phyloP scores from a whole-genome alignment of 139 green algal species.

The Zygnema circumcarinatum region DNA sequence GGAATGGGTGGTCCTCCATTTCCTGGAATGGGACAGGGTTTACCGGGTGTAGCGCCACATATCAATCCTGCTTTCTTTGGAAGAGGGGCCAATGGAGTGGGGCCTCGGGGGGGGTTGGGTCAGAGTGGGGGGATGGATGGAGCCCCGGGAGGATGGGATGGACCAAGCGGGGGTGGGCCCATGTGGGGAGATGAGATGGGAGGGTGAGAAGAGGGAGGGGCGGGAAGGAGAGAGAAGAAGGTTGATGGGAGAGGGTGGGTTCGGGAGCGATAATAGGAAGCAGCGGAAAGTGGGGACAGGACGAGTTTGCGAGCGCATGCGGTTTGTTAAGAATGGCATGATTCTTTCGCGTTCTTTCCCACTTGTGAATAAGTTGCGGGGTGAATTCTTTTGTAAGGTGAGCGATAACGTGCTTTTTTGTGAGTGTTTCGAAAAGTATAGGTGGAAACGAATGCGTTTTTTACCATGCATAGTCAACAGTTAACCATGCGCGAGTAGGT shows the following conservation, averaged over 20 bases:
- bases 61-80: constrained; percentile 55
- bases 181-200: constrained; percentile 20
- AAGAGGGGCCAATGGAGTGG: constrained; percentile 20
- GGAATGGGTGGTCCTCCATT: constrained; percentile 19
- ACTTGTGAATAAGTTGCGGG: no score
- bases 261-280: neutral
- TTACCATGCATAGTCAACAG: no score
- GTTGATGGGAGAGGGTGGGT: neutral
- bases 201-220: neutral
- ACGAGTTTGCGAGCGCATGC: neutral
- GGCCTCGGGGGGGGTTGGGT: neutral
- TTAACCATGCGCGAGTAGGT: no score
- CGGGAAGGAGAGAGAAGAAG: neutral
- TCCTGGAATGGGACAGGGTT: constrained; percentile 26
- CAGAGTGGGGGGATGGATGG: constrained; percentile 8
- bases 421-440: no score
- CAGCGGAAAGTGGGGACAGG: neutral
- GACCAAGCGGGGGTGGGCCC: neutral
- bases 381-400: no score
- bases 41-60: constrained; percentile 52
- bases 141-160: neutral
- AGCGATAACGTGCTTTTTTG: no score
- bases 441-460: no score
- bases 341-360: no score
- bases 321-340: no score